A percentile compares a stretch with the other conserved stretches of the same genome.
Evolutionary conservation across 2,329 filamentous ascomycete species (phyloP).

Genomic region (Aureobasidium melanogenum): DNA sequence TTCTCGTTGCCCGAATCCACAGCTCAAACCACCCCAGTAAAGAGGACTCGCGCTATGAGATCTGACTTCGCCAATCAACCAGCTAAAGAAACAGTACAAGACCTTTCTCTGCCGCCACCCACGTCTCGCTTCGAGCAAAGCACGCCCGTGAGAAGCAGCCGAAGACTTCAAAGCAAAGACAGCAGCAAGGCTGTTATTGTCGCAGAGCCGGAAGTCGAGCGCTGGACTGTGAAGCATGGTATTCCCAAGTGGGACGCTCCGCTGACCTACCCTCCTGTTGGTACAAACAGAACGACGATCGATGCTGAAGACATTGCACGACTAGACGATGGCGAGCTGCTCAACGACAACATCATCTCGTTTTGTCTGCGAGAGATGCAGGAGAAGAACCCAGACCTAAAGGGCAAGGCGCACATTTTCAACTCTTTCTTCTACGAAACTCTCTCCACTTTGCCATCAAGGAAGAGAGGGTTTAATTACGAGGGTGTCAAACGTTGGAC

Average conservation of each 20-base stretch:
- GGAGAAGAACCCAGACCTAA: constrained; percentile 27
- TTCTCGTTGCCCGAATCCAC: not conserved
- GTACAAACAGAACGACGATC: constrained; percentile 55
- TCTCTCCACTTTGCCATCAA: constrained; percentile 51
- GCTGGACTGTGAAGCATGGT: constrained; percentile 1
- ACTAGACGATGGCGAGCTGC: constrained; percentile 72
- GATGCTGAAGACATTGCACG: constrained; percentile 64
- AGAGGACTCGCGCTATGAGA: not conserved
- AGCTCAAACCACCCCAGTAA: not conserved
- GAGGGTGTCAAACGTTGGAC: constrained; percentile 84
- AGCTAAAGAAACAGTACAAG: not conserved
- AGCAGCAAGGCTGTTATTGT: not conserved
- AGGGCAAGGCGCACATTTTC: constrained; percentile 68
- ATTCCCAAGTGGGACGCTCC: constrained; percentile 31
- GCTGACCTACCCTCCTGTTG: constrained; percentile 51
- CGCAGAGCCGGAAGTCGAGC: not conserved
- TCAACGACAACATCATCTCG: constrained; percentile 87
- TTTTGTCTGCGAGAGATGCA: constrained; percentile 62
- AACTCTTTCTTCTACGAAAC: constrained; percentile 87
- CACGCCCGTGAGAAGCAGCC: not conserved
- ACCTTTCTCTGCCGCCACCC: not conserved
- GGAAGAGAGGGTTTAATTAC: constrained; percentile 62
- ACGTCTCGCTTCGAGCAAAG: not conserved
- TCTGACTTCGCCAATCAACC: not conserved
- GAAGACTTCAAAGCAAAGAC: not conserved